Conservation (phyloP, 1,284 basidiomycete genomes). For the Trametes versicolor region DNA sequence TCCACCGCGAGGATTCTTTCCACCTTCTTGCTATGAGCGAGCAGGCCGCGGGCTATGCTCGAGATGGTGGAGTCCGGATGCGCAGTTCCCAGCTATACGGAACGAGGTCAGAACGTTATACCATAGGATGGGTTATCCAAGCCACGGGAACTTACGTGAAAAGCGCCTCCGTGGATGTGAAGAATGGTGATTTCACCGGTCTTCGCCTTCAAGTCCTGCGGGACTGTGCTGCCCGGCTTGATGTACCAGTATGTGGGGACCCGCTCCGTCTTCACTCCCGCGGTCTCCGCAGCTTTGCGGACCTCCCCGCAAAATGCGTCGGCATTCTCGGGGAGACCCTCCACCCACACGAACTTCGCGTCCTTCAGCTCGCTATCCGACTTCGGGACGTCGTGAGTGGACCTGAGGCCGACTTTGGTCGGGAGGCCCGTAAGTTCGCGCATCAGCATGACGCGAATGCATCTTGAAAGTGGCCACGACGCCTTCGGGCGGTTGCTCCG, state of each 20-base stretch:
- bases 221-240: constrained; percentile 13
- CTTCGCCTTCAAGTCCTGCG: constrained; percentile 44
- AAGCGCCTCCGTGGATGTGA: constrained; percentile 33
- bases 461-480: constrained; percentile 26
- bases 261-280: constrained; percentile 25
- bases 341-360: constrained; percentile 35
- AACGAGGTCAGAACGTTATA: background rate
- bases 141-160: constrained; percentile 17
- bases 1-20: constrained; percentile 50
- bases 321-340: constrained; percentile 23
- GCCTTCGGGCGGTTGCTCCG: constrained; percentile 25
- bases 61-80: constrained; percentile 23
- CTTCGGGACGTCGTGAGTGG: constrained; percentile 18
- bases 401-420: constrained; percentile 11
- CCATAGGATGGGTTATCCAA: background rate
- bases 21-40: constrained; percentile 30
- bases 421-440: constrained; percentile 15
- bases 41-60: constrained; percentile 35
- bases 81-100: constrained; percentile 27
- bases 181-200: constrained; percentile 31
- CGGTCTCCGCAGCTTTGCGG: constrained; percentile 26
- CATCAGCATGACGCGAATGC: constrained; percentile 21
- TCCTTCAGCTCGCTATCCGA: constrained; percentile 29
- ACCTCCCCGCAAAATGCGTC: constrained; percentile 35
- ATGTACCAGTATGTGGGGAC: constrained; percentile 36